Base-by-base conservation (phyloP, 805 yeast genomes). In the Saturnispora bothae region DNA sequence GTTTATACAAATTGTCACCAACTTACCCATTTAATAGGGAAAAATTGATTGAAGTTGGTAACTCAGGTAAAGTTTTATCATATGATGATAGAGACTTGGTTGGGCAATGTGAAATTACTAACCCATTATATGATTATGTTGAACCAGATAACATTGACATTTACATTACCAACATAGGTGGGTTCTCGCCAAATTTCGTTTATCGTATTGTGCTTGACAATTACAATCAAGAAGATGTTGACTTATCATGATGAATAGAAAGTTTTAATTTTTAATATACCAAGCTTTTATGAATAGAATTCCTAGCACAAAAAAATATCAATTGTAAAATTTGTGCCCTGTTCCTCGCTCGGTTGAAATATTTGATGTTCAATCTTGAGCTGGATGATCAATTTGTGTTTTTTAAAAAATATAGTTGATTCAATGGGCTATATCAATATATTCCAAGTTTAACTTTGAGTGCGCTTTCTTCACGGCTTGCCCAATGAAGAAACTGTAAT, bases 191-290 rank as follows among this genome's bases (percentile, higher is more conserved):
- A 33, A 84, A 89, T 50, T 92, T 92, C 63, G 82, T 92, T 39
- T 92, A 92, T 61, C 78, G 98, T 61, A 82, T 92, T 39, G 95
- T 92, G 16, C 73, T 88, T 64, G 98, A 92, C 60, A 85, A 89
- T 61, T 92, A 92, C 60, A 81, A 82, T 59, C 74, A 78, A 38
- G 86, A 80, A 51, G 97, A 92, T 63, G 83, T 73, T 42, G 68
- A 68, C 49, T 62, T 79, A 45, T 76, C 67, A 41, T 66, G 59
- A 47, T 17, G 12, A 23, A 10, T 18, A 14, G 25, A n/a, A 10
- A 22, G 26, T 8, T 10, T 26, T n/a, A 28, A 15, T 8, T 5
- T 28, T 28, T 14, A 28, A 28, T 28, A 28, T 28, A 28, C 18
- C 18, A 19, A 34, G 15, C 13, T 20, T 16, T 30, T 22, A 25